Evolutionary conservation across 768 basidiomycete species (phyloP), one percentile per base, ranked within the genome.

Genomic region (Termitomyces sp.): DNA sequence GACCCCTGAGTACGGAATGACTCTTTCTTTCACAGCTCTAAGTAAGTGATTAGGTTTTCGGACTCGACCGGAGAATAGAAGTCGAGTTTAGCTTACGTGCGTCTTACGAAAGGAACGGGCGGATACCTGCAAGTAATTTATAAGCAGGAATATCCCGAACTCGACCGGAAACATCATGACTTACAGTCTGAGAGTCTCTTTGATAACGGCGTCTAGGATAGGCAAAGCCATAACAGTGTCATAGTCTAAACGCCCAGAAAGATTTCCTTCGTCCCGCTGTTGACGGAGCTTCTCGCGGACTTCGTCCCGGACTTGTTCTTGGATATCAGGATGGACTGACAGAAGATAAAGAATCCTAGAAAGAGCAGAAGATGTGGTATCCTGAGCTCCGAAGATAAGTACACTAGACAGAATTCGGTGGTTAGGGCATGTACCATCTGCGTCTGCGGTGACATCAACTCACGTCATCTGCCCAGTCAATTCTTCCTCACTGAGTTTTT

Each of bases 381-480:
- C 80, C 56, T 77, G 77, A 3, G 76, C 80, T 3, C 79, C 78
- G 60, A 82, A 79, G 18, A 80, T 75, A 30, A 82, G 64, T 14
- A 80, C 77, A 3, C 79, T 80, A 52, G 48, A 50, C 30, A 48
- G 28, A 35, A 47, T 26, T 3, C 18, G 28, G 26, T 54, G 35
- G n/a, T 47, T 10, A 55, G 46, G 14, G 53, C 47, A 20, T 22
- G 50, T 44, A n/a, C 24, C 33, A 8, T 16, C 8, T 28, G 5
- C 6, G 36, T 32, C 35, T 28, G 9, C 38, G 36, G 6, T 22
- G 28, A 43, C 57, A 33, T 40, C 20, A 45, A 65, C 76, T 44
- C 62, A 78, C 79, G 78, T 78, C 75, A 80, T 78, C 58, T 81
- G 79, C 0, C 77, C 79, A 1, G 77, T 71, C 28, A 81, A 64